Base-by-base conservation (phyloP, 371 early-diverging fungal species). In the Apophysomyces ossiformis region DNA sequence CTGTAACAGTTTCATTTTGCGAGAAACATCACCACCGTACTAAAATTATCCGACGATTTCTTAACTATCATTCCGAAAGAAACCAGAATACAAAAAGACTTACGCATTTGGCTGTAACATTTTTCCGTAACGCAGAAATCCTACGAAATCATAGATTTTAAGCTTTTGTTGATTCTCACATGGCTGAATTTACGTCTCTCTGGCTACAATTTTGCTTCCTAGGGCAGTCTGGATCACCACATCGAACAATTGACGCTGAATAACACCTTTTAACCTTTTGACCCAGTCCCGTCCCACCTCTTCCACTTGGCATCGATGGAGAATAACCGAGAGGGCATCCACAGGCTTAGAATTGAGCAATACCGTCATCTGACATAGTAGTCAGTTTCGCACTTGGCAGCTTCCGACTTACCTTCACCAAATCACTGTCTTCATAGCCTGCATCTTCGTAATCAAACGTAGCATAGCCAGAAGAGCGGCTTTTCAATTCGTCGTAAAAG, bases 401-500 rank as follows among this genome's bases (percentile, higher is more conserved):
- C 21, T 32, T 5, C 18, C 35, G 1, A 87, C 67, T 61, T 77
- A 96, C 91, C 81, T 98, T 98, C 66, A 96, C 95, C 46, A 99
- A 79, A 70, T 97, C 96, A 9, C 97, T 89, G 16, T 82, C 83
- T 61, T 88, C 87, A 76, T 95, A 97, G 0, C 96, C 97, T 41
- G 84, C 85, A 44, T 97, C 98, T 73, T 97, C 98, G 76, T 98
- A 98, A 77, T 97, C 97, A 78, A 97, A 97, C 46, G 87, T 89
- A 1, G 97, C 98, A 78, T 94, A 99, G 0, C 99, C 99, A 41
- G 94, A 93, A 12, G 96, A 91, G 37, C 89, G 79, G 16, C 93
- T 91, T 71, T 98, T 98, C 41, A 99, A 84, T 69, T 91, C 89
- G 76, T 97, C 96, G 75, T 94, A 95, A 75, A 99, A 99, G 70